phyloP scores from a whole-genome alignment of 257 asterid species.

The Penstemon barbatus region DNA sequence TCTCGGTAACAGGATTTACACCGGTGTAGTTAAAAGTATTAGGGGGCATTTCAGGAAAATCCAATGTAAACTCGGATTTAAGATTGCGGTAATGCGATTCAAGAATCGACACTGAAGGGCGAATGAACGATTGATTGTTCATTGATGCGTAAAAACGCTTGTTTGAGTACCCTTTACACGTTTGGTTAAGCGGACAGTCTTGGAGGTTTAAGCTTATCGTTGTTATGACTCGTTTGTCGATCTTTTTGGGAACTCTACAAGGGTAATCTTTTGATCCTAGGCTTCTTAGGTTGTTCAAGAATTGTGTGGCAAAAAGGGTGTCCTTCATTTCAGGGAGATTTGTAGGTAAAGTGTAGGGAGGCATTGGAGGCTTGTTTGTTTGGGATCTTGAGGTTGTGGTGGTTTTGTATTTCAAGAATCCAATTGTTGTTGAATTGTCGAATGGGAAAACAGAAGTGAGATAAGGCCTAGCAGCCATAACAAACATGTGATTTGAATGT shows the following conservation, averaged over 20 bases:
- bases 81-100: constrained; percentile 57
- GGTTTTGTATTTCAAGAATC: constrained; percentile 58
- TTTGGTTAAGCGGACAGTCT: constrained; percentile 65
- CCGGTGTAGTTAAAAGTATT: constrained; percentile 66
- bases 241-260: constrained; percentile 58
- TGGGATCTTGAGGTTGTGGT: not conserved
- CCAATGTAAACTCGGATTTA: constrained; percentile 9
- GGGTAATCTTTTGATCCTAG: constrained; percentile 62
- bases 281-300: constrained; percentile 44
- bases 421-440: constrained; percentile 64
- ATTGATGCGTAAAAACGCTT: constrained; percentile 70
- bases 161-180: constrained; percentile 58
- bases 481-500: constrained; percentile 33
- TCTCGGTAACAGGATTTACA: constrained; percentile 50
- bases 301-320: constrained; percentile 54
- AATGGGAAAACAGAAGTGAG: constrained; percentile 70
- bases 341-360: constrained; percentile 45
- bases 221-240: constrained; percentile 48
- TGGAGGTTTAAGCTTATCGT: constrained; percentile 74
- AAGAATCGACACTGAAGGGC: constrained; percentile 54
- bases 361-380: constrained; percentile 17
- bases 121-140: constrained; percentile 70
- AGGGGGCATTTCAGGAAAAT: constrained; percentile 67
- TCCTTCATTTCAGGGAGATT: constrained; percentile 66
- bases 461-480: constrained; percentile 82